Evolutionary conservation across 1,139 yeast genomes (phyloP), one percentile per base, ranked within the genome.

Genomic region (Meyerozyma sp.): DNA sequence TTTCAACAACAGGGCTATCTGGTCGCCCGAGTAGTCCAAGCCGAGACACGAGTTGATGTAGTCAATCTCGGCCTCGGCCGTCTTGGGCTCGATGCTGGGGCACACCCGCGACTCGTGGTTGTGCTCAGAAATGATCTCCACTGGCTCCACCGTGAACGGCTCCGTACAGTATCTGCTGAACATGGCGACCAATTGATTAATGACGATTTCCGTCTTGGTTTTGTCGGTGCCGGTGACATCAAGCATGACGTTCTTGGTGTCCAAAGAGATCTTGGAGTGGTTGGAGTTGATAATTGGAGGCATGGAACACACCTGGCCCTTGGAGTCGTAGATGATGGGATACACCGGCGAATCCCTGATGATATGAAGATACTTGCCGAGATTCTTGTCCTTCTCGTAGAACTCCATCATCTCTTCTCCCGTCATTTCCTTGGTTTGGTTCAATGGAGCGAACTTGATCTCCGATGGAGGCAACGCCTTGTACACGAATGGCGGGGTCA

Each of bases 241-340:
- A 56, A 94, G 82, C 68, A 93, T 89, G 49, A 94, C 87, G 58
- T 94, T 90, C 57, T 73, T 82, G 48, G 98, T 91, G 49, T 88
- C 76, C 52, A 90, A 67, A 28, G 94, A 75, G 57, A 94, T 89
- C 70, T 94, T 94, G 45, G 96, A 85, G 60, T 77, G 88, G 59
- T 94, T 84, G 32, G 96, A 85, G 72, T 94, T 94, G 72, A 94
- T 94, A 61, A 94, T 86, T 51, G 99, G 99, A 41, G 99, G 99
- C 71, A 94, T 68, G 10, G 98, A 91, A 57, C 95, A 84, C 45
- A 94, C 95, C 11, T 79, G 77, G 59, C 85, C 78, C 41, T 82
- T 75, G 44, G 84, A 68, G 66, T 93, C 98, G 55, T 83, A 77
- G 59, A 93, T 87, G 39, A 90, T 90, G 26, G 98, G 99, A 66